These are phyloP conservation scores for Arxiozyma bovina DNA, from an alignment of 1,139 yeast genomes.

Conservation along the genomic window DNA sequence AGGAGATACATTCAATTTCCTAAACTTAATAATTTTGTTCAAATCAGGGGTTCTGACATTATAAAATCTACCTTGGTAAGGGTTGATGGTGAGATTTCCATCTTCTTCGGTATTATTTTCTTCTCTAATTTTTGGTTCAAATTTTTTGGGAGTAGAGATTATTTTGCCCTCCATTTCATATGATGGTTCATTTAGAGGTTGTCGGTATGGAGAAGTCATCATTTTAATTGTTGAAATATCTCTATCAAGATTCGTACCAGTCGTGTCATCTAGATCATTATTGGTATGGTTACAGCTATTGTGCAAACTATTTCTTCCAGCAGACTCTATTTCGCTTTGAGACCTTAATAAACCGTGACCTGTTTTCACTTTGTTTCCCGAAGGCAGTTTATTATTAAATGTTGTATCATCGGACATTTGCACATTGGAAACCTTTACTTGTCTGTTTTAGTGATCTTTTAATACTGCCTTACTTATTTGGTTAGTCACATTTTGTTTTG, in stretches of 20 bases:
- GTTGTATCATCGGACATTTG: background rate
- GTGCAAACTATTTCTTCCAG: background rate
- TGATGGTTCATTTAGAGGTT: background rate
- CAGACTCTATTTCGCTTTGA: background rate
- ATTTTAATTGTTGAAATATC: background rate
- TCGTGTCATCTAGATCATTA: background rate
- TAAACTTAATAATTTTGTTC: slow-evolving; percentile 21
- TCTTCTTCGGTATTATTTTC: background rate
- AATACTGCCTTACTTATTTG: no score
- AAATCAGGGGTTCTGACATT: slow-evolving; percentile 25
- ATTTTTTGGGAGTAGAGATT: slow-evolving; percentile 1
- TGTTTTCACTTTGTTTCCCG: background rate
- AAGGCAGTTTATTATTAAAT: background rate
- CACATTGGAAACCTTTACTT: background rate
- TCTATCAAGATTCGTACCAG: background rate
- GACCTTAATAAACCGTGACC: background rate
- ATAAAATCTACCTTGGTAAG: background rate
- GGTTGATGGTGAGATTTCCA: background rate
- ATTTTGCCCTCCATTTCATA: background rate
- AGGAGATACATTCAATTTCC: slow-evolving; percentile 15
- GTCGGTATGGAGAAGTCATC: slow-evolving; percentile 3
- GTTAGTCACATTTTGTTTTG: no score
- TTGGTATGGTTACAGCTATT: background rate
- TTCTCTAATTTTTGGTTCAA: background rate
- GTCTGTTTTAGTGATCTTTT: background rate